Conservation (phyloP, 2,329 filamentous ascomycete species). For the Fusarium cicatricum region DNA sequence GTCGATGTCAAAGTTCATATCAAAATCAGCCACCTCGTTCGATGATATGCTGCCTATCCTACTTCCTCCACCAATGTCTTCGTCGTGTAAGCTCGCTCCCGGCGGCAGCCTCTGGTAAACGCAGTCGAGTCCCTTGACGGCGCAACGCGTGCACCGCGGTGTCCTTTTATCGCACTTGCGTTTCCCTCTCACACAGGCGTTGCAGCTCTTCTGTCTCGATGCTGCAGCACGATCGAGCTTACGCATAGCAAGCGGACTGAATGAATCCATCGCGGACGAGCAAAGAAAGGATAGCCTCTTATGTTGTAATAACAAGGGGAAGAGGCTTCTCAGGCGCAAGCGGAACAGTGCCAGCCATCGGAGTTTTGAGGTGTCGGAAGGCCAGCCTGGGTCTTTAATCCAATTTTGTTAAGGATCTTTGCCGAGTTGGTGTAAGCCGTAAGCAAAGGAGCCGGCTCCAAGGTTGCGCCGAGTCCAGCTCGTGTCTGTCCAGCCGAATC, state of each 20-base stretch:
- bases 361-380: slow-evolving; percentile 27
- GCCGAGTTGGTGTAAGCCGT: slow-evolving; percentile 25
- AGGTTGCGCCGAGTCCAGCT: slow-evolving; percentile 21
- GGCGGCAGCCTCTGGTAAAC: slow-evolving; percentile 51
- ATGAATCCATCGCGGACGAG: slow-evolving; percentile 37
- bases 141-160: slow-evolving; percentile 54
- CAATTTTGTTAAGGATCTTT: background rate
- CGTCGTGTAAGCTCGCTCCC: slow-evolving; percentile 33
- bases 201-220: slow-evolving; percentile 61
- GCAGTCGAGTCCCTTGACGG: slow-evolving; percentile 52
- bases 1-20: slow-evolving; percentile 49
- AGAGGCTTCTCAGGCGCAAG: background rate
- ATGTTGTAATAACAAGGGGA: background rate
- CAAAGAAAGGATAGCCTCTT: slow-evolving; percentile 5
- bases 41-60: slow-evolving; percentile 7
- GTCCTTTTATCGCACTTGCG: slow-evolving; percentile 57
- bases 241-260: slow-evolving; percentile 39
- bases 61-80: slow-evolving; percentile 22
- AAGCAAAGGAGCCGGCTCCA: slow-evolving; percentile 28
- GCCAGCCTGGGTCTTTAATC: background rate
- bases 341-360: slow-evolving; percentile 14
- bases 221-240: slow-evolving; percentile 46
- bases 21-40: slow-evolving; percentile 45
- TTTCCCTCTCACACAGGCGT: slow-evolving; percentile 58
- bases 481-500: slow-evolving; percentile 10